A percentile compares a stretch with the other conserved stretches of the same genome.
These are phyloP conservation scores for Cyanodermella asteris DNA, from an alignment of 2,329 filamentous ascomycete genomes.

Conservation along the genomic window DNA sequence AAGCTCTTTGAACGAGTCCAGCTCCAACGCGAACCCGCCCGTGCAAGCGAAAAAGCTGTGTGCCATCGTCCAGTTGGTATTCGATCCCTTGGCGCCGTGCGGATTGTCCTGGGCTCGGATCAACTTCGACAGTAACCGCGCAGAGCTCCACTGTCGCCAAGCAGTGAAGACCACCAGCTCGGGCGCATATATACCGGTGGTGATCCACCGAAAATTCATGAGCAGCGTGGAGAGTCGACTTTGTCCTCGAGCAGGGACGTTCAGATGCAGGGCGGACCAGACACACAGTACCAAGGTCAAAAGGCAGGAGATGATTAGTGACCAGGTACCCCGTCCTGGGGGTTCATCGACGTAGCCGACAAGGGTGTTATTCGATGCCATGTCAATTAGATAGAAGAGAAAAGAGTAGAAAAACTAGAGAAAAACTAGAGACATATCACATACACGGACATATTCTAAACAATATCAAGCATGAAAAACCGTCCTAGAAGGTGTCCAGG, in stretches of 20 bases:
- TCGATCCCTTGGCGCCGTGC: no score
- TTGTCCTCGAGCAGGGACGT: constrained; percentile 2
- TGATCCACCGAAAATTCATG: constrained; percentile 4
- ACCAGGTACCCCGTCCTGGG: constrained; percentile 5
- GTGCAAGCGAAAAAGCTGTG: constrained; percentile 5
- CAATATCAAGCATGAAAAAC: no score
- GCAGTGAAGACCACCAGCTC: constrained; percentile 5
- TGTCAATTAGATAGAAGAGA: no score
- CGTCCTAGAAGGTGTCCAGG: no score
- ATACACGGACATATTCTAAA: no score
- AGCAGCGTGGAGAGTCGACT: constrained; percentile 2
- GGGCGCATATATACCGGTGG: constrained; percentile 3
- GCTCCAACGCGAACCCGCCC: constrained; percentile 3
- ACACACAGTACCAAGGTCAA: constrained; percentile 6
- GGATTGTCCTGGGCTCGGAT: no score
- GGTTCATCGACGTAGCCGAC: no score
- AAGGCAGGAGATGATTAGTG: constrained; percentile 6
- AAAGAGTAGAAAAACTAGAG: no score
- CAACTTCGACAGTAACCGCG: no score
- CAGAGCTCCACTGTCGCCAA: constrained; percentile 4
- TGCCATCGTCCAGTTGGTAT: constrained; percentile 3
- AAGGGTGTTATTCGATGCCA: no score
- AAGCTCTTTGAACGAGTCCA: background rate
- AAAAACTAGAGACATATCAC: no score
- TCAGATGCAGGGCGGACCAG: constrained; percentile 5